These are phyloP conservation scores for Bauhinia variegata DNA, from an alignment of 306 rosid genomes.

Conservation along the genomic window DNA sequence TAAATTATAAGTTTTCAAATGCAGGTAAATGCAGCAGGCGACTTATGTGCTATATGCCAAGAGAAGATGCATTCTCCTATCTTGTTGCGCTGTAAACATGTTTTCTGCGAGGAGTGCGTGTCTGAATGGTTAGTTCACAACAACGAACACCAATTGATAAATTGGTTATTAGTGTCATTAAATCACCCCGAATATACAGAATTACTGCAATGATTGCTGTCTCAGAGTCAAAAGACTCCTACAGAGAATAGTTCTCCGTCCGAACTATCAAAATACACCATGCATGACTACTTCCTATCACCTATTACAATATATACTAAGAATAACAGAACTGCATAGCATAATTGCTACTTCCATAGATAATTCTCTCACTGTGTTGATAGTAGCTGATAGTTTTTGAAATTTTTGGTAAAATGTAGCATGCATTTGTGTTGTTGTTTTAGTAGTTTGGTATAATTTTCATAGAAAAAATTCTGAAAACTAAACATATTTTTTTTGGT, in stretches of 20 bases:
- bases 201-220: no score
- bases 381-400: constrained; percentile 4
- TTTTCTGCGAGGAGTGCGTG: constrained; percentile 95
- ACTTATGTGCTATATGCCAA: constrained; percentile 94
- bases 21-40: constrained; percentile 85
- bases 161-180: no score
- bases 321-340: no score
- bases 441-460: constrained; percentile 2
- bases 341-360: no score
- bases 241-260: no score
- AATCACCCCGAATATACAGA: no score
- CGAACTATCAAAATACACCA: no score
- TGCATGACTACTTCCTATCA: no score
- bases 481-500: background rate
- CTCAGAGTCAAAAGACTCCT: no score
- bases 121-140: constrained; percentile 89
- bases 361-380: constrained; percentile 7
- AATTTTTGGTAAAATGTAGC: background rate
- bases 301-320: no score
- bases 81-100: constrained; percentile 80
- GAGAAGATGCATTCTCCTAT: constrained; percentile 89
- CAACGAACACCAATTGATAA: no score
- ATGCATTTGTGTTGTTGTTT: background rate
- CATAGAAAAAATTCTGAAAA: constrained; percentile 13
- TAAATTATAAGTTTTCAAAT: constrained; percentile 37